Base-by-base conservation (phyloP, 805 yeast genomes). In the Novakomyces olei region DNA sequence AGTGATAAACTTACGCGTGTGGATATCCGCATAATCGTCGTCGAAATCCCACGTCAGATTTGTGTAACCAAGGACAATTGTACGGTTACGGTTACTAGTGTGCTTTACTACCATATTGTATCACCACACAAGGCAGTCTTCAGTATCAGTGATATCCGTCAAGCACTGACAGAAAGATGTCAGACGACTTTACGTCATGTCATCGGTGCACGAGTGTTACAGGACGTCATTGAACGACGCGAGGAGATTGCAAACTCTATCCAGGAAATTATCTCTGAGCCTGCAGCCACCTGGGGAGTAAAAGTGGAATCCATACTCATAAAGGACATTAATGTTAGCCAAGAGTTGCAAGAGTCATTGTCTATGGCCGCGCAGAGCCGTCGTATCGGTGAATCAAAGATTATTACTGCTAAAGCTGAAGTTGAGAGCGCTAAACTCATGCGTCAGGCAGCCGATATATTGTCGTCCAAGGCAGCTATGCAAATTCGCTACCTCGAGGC, bases 401-500 rank as follows among this genome's bases (percentile, higher is more conserved):
- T 72, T 46, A 72, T 72, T 46, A 67, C 70, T 39, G 79, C 79
- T 23, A 66, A 63, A 49, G 78, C 79, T 14, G 81, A 72, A 54
- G 79, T 72, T 33, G 81, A 72, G 50, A 58, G 69, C 46, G 78
- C 80, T 33, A 71, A 71, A 49, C 61, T 71, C 41, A 72, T 72
- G 79, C 64, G 81, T 55, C 69, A 70, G 50, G 79, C 80, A 19
- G 78, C 80, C 34, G 79, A 72, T 50, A 70, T 72, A 37, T 61
- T 72, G 45, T 73, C 75, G 29, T 68, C 76, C 26, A 70, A 71
- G 41, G 68, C 79, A 9, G 81, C 80, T 19, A 70, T 72, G 76
- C 80, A 72, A 55, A 72, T 72, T 48, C 57, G 81, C 50, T 72
- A 72, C 46, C 60, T 72, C 51, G 81, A 72, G 44, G 80, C 80